Evolutionary conservation across 2,329 filamentous ascomycete genomes (phyloP), one percentile per base, ranked within the genome.

Genomic region (Claviceps maximensis): DNA sequence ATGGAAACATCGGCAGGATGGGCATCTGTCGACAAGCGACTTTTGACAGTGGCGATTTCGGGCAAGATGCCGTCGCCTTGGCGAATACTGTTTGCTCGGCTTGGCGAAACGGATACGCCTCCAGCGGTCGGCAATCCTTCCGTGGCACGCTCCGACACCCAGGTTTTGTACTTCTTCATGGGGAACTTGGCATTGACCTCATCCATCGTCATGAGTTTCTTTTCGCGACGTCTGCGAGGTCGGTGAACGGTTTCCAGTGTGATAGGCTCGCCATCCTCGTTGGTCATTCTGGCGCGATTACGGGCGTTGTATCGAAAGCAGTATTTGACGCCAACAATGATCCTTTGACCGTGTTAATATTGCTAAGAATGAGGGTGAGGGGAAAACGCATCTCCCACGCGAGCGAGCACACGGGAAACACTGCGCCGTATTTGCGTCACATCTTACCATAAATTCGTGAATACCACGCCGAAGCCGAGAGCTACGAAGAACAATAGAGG

Each of bases 131-230:
- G 84, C 47, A 97, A 73, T 8, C 91, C 93, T 66, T 94, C 82
- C 54, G 84, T 81, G 53, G 89, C 89, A 55, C 91, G 84, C 53
- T 82, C 82, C 7, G 87, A 84, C 55, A 93, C 86, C 91, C 93
- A 98, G 51, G 79, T 81, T 74, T 98, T 97, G 78, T 98, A 98
- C 70, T 97, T 97, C 61, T 83, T 84, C 71, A 96, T 82, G 0
- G 93, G 91, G 62, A 98, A 98, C 61, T 94, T 88, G 60, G 94
- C 89, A 66, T 98, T 97, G 57, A 98, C 93, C 70, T 98, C 93
- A 57, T 98, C 93, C 83, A 97, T 96, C 2, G 87, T 87, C 93
- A 98, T 97, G 60, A 98, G 71, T 69, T 96, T 98, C 82, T 98
- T 98, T 70, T 98, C 93, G 55, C 90, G 82, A 58, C 91, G 81